Base-by-base conservation (phyloP, 2,329 filamentous ascomycete species). In the Fusarium sp. region DNA sequence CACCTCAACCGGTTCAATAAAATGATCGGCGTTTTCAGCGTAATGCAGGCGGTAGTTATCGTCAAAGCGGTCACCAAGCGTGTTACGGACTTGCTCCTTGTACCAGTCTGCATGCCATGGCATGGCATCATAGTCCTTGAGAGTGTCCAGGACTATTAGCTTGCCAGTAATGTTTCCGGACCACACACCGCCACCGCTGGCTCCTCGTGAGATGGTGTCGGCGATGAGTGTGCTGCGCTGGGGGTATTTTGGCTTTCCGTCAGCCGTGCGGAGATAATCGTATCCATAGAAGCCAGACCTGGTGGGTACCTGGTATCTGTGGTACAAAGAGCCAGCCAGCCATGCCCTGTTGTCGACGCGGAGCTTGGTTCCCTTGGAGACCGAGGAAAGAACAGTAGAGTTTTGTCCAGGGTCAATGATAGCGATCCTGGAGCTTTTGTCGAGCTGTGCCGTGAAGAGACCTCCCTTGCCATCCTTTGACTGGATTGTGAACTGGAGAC, bases 21-120 rank as follows among this genome's bases (percentile, higher is more conserved):
- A 30, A 32, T 79, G 77, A 5, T 78, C 68, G 5, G 69, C 66
- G 10, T 77, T 71, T 13, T 76, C 76, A 25, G 34, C 68, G 64
- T 66, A 79, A 48, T 72, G 74, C 1, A 79, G 60, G 11, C 76
- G 72, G 35, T 72, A 77, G 37, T 71, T 56, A 54, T 75, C 67
- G 4, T 67, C 66, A 20, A 72, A 37, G 2, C 54, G 64, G 7
- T 54, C 45, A 4, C 75, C 73, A 5, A 73, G 50, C 0, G 59
- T 63, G 14, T 66, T 25, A 3, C 57, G 50, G 11, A 77, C 75
- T 30, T 71, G 58, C 7, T 27, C 27, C 14, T 63, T 67, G 35
- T 77, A 79, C 77, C 77, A 79, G 45, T 76, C 74, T 6, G 77
- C 76, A 45, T 79, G 77, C 72, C 72, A 71, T 1, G 76, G 75